phyloP scores from a whole-genome alignment of 2,329 filamentous ascomycete species.

The Tothia fuscella region DNA sequence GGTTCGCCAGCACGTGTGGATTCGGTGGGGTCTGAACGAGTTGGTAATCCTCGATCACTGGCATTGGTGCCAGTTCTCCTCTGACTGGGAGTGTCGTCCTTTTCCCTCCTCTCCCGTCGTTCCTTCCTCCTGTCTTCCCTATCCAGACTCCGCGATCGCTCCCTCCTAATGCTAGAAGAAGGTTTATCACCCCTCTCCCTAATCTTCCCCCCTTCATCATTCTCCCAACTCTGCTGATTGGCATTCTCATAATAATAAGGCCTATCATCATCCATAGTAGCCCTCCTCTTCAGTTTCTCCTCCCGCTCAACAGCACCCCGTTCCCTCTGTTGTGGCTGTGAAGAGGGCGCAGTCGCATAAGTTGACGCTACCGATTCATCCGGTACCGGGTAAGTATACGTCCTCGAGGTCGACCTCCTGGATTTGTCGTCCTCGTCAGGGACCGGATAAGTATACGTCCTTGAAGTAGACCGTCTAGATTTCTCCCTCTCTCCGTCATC shows the following conservation, averaged over 20 bases:
- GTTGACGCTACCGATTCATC: conserved; percentile 22
- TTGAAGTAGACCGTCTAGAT: conserved; percentile 11
- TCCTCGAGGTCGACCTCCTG: conserved; percentile 13
- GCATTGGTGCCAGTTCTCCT: conserved; percentile 17
- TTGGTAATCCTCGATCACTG: conserved; percentile 20
- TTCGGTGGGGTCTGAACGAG: conserved; percentile 18
- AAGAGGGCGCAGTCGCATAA: conserved; percentile 25
- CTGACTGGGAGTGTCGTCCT: conserved; percentile 10
- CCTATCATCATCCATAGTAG: conserved; percentile 14
- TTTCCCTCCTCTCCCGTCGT: conserved; percentile 17
- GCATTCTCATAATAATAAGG: conserved; percentile 11
- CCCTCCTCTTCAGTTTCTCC: conserved; percentile 16
- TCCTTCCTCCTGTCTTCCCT: conserved; percentile 22
- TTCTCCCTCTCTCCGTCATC: conserved; percentile 12
- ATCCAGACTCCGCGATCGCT: conserved; percentile 20
- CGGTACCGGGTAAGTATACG: conserved; percentile 18
- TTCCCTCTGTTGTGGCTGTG: conserved; percentile 17
- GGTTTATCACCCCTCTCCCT: conserved; percentile 20
- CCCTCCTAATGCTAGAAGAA: conserved; percentile 19
- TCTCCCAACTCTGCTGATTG: conserved; percentile 15
- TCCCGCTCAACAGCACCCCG: conserved; percentile 20
- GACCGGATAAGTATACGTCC: conserved; percentile 18
- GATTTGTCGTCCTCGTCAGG: conserved; percentile 14
- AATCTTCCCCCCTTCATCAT: conserved; percentile 17
- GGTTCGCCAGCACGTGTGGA: background rate